These are phyloP conservation scores for Calendula officinalis DNA, from an alignment of 129 eudicot genomes.

Conservation along the genomic window DNA sequence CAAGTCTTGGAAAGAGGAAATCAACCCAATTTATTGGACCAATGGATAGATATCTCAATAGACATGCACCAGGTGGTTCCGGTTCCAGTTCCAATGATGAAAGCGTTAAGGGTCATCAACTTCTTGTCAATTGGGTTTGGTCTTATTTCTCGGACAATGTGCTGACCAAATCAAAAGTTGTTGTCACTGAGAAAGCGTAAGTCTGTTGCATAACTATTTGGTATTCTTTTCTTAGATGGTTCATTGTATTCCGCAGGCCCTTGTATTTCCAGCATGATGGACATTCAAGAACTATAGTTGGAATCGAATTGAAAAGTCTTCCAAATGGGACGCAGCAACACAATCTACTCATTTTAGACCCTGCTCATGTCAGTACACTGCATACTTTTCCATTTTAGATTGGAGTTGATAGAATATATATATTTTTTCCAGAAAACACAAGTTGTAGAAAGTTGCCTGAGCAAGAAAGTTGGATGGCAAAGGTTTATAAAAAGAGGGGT, in stretches of 20 bases:
- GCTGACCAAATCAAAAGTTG: conserved; percentile 33
- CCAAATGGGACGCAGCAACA: conserved; percentile 54
- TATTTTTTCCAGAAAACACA: conserved; percentile 47
- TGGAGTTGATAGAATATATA: neutral
- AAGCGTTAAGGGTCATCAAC: conserved; percentile 47
- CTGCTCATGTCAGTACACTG: conserved; percentile 67
- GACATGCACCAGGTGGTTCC: conserved; percentile 17
- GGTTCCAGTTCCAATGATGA: conserved; percentile 18
- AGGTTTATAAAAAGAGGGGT: conserved; percentile 75
- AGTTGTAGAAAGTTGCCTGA: conserved; percentile 67
- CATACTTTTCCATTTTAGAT: neutral
- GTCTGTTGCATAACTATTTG: neutral
- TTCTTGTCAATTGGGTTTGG: conserved; percentile 84
- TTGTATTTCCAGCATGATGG: conserved; percentile 97
- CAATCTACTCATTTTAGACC: conserved; percentile 73
- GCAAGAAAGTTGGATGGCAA: conserved; percentile 76
- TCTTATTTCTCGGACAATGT: conserved; percentile 61
- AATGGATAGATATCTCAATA: conserved; percentile 63
- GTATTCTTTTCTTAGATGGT: neutral
- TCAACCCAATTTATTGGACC: conserved; percentile 59
- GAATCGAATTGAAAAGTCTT: conserved; percentile 61
- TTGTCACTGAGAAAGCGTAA: conserved; percentile 70
- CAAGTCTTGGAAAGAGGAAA: conserved; percentile 20
- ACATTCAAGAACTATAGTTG: conserved; percentile 95
- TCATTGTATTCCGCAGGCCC: conserved; percentile 54